A percentile compares a stretch with the other conserved stretches of the same genome.
Evolutionary conservation across 441 rosid genomes (phyloP).

Genomic region (Euphorbia corollata): DNA sequence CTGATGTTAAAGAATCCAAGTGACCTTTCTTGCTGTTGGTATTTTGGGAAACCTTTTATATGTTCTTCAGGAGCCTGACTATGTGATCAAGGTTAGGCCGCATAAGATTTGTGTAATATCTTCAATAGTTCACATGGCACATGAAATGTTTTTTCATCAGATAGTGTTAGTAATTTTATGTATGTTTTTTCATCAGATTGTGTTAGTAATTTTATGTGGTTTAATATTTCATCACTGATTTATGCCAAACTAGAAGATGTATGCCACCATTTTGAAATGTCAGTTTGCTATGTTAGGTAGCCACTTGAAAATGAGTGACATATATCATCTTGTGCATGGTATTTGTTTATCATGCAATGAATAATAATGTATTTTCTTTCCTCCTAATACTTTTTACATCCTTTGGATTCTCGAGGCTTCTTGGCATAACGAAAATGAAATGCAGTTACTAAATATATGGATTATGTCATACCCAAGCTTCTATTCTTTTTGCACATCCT

Average conservation of each 20-base stretch:
- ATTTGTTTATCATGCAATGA: background rate
- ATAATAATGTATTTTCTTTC: too few species aligned
- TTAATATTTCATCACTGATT: too few species aligned
- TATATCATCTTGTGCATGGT: too few species aligned
- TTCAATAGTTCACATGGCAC: background rate
- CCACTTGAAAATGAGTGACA: too few species aligned
- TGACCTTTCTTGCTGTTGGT: background rate
- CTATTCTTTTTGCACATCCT: background rate
- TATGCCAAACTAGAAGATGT: too few species aligned
- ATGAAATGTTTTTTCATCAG: too few species aligned
- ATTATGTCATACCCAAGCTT: background rate
- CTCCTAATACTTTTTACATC: background rate
- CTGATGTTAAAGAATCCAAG: background rate
- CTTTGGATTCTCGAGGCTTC: background rate
- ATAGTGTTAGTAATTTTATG: too few species aligned
- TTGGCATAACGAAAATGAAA: background rate
- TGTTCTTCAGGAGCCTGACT: background rate
- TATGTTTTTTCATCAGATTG: too few species aligned
- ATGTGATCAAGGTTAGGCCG: background rate
- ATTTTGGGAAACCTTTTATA: background rate
- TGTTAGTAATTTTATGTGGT: too few species aligned
- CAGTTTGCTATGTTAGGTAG: too few species aligned
- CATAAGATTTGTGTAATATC: background rate
- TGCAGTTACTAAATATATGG: background rate
- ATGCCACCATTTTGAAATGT: too few species aligned